Evolutionary conservation across 192 early-diverging fungal species (phyloP).

Genomic region (Irineochytrium annulatum): DNA sequence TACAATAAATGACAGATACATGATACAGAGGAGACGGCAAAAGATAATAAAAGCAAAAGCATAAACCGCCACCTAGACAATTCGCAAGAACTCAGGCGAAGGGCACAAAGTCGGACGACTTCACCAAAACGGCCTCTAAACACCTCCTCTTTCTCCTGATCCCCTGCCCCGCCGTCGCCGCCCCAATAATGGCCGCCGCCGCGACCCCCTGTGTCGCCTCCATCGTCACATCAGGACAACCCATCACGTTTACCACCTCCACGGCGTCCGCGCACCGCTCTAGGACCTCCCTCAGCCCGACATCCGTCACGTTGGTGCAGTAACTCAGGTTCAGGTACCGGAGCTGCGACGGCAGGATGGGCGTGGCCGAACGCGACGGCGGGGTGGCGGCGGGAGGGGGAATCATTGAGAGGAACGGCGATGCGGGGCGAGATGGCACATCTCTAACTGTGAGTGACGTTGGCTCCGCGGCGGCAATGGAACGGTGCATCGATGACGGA

Average conservation of each 20-base stretch:
- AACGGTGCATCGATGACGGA: background rate
- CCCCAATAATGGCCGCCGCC: too few species aligned
- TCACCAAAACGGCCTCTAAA: too few species aligned
- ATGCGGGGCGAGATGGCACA: background rate
- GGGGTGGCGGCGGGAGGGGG: background rate
- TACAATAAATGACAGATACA: too few species aligned
- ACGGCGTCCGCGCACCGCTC: constrained; percentile 23
- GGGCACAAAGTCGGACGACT: too few species aligned
- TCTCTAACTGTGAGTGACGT: background rate
- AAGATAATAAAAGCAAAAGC: too few species aligned
- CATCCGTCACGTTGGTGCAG: constrained; percentile 45
- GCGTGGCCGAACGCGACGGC: background rate
- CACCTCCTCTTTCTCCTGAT: too few species aligned
- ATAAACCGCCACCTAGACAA: too few species aligned
- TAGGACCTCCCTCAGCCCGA: constrained; percentile 40
- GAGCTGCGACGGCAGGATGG: constrained; percentile 1
- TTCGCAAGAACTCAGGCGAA: too few species aligned
- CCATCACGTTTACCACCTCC: constrained; percentile 43
- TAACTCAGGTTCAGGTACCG: constrained; percentile 46
- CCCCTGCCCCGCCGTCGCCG: too few species aligned
- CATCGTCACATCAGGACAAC: constrained; percentile 31
- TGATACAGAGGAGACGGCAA: too few species aligned
- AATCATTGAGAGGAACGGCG: background rate
- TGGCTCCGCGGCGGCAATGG: background rate
- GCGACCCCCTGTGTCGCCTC: too few species aligned